Evolutionary conservation across 2,329 filamentous ascomycete species (phyloP).

Genomic region (Emmonsia crescens): DNA sequence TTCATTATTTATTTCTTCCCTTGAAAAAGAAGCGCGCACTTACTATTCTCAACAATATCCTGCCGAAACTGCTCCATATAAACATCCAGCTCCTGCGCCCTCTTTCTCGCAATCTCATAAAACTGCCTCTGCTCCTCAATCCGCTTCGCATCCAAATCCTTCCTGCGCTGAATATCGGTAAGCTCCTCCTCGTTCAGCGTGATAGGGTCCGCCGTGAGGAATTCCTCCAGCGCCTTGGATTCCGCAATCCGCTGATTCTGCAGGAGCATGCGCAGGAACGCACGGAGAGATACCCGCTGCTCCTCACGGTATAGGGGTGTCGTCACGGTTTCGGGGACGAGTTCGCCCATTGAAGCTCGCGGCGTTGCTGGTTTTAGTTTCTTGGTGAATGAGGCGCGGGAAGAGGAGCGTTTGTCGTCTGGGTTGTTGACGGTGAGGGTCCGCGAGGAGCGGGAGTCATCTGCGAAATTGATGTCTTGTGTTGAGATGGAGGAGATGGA

Average conservation of each 20-base stretch:
- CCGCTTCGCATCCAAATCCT: slow-evolving; percentile 73
- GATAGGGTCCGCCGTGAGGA: slow-evolving; percentile 63
- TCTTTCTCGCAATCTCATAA: slow-evolving; percentile 85
- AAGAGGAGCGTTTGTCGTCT: slow-evolving; percentile 5
- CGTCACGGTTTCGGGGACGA: slow-evolving; percentile 40
- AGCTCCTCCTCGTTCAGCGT: slow-evolving; percentile 70
- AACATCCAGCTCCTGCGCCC: slow-evolving; percentile 85
- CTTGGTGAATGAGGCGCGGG: slow-evolving; percentile 17
- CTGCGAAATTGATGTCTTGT: slow-evolving; percentile 39
- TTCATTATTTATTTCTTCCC: no score
- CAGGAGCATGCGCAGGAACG: slow-evolving; percentile 77
- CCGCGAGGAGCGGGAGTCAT: slow-evolving; percentile 26
- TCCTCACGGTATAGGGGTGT: slow-evolving; percentile 80
- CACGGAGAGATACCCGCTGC: slow-evolving; percentile 81
- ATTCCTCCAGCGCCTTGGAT: slow-evolving; percentile 74
- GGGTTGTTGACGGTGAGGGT: slow-evolving; percentile 18
- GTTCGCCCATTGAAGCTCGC: slow-evolving; percentile 32
- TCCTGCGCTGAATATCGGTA: slow-evolving; percentile 67
- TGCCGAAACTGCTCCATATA: slow-evolving; percentile 82
- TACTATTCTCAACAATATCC: slow-evolving; percentile 61
- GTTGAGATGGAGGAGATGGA: slow-evolving; percentile 76
- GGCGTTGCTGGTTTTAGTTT: slow-evolving; percentile 21
- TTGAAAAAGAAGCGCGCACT: slow-evolving; percentile 31
- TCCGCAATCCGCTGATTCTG: slow-evolving; percentile 74
- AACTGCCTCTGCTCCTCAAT: slow-evolving; percentile 89